phyloP scores from a whole-genome alignment of 805 yeast species.

The Torulaspora quercuum region DNA sequence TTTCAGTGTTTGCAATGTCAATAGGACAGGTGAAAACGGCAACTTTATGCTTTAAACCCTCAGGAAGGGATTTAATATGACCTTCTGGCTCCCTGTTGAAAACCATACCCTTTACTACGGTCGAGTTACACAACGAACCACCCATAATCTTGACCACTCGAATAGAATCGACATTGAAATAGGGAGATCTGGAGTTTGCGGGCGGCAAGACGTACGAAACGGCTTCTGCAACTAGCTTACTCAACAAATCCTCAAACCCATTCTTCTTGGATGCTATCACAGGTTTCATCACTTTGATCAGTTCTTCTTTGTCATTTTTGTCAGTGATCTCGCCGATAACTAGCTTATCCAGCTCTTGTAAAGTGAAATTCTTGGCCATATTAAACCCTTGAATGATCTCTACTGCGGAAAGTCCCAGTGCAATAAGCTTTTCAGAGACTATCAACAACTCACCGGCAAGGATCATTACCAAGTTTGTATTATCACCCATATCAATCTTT shows the following conservation, averaged over 20 bases:
- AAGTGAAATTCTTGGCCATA: slow-evolving; percentile 74
- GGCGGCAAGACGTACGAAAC: slow-evolving; percentile 69
- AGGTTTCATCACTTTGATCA: slow-evolving; percentile 72
- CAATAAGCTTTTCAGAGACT: slow-evolving; percentile 79
- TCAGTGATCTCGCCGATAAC: slow-evolving; percentile 52
- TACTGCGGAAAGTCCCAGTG: slow-evolving; percentile 82
- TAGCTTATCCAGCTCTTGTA: slow-evolving; percentile 62
- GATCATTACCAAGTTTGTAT: slow-evolving; percentile 84
- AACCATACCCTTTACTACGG: slow-evolving; percentile 94
- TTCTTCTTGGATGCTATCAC: slow-evolving; percentile 92
- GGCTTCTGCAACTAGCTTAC: slow-evolving; percentile 80
- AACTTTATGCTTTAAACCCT: slow-evolving; percentile 62
- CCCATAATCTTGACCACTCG: slow-evolving; percentile 98
- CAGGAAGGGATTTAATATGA: slow-evolving; percentile 59
- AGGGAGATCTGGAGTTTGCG: slow-evolving; percentile 27
- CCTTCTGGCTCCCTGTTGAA: slow-evolving; percentile 98
- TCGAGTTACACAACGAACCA: slow-evolving; percentile 64
- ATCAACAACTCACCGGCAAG: slow-evolving; percentile 90
- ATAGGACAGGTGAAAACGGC: slow-evolving; percentile 92
- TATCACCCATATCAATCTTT: slow-evolving; percentile 96
- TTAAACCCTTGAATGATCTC: slow-evolving; percentile 93
- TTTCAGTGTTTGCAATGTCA: slow-evolving; percentile 94
- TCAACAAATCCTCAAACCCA: slow-evolving; percentile 76
- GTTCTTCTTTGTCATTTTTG: slow-evolving; percentile 50
- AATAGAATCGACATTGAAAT: slow-evolving; percentile 86